Conservation (phyloP, 2,329 filamentous ascomycete species). For the Fusarium sp. region DNA sequence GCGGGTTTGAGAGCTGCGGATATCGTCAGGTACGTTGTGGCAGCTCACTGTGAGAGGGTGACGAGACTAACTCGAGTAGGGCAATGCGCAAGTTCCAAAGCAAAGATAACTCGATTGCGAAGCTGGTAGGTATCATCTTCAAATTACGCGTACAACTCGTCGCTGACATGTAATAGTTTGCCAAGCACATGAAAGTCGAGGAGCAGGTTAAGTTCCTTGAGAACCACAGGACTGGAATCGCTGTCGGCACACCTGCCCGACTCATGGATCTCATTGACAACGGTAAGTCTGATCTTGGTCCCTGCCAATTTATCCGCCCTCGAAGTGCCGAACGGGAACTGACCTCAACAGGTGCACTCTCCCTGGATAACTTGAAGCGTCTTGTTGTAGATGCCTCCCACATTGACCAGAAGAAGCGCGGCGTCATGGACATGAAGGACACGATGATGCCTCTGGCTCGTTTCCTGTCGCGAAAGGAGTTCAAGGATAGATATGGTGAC, state of each 20-base stretch:
- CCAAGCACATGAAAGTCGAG: slow-evolving; percentile 96
- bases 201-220: slow-evolving; percentile 86
- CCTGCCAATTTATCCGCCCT: not conserved
- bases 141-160: too few relatives aligned
- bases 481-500: slow-evolving; percentile 78
- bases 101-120: slow-evolving; percentile 84
- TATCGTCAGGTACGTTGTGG: slow-evolving; percentile 73
- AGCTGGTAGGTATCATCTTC: slow-evolving; percentile 69
- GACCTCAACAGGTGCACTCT: slow-evolving; percentile 71
- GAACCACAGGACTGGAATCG: slow-evolving; percentile 81
- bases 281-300: slow-evolving; percentile 65
- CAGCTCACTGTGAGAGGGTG: too few relatives aligned
- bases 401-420: slow-evolving; percentile 94
- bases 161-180: slow-evolving; percentile 69
- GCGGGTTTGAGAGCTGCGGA: slow-evolving; percentile 91
- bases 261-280: slow-evolving; percentile 87
- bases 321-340: not conserved
- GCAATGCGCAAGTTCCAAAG: slow-evolving; percentile 83
- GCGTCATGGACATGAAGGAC: slow-evolving; percentile 96
- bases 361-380: slow-evolving; percentile 78
- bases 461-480: slow-evolving; percentile 78
- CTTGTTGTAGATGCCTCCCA: slow-evolving; percentile 93
- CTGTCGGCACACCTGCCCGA: slow-evolving; percentile 89
- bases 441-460: slow-evolving; percentile 84
- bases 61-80: slow-evolving; percentile 58